Conservation (phyloP, 2,329 filamentous ascomycete species). For the Lachnellula willkommii region DNA sequence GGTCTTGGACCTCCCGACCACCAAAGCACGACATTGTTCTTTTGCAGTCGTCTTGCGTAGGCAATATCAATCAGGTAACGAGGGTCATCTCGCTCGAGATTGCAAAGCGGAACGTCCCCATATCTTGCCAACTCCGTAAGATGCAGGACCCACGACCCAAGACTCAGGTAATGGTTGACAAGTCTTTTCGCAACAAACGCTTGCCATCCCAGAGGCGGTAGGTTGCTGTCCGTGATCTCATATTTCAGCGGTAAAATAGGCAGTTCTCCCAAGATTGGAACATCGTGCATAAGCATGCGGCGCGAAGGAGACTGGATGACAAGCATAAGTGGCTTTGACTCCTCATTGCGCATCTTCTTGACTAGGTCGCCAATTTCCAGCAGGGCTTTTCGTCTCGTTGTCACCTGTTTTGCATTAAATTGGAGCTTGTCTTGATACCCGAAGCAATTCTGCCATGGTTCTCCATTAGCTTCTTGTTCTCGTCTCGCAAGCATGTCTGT, state of each 20-base stretch:
- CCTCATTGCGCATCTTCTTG: slow-evolving; percentile 85
- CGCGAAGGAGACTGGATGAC: slow-evolving; percentile 88
- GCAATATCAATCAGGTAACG: slow-evolving; percentile 93
- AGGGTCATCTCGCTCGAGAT: slow-evolving; percentile 89
- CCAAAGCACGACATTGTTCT: slow-evolving; percentile 92
- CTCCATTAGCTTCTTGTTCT: slow-evolving; percentile 59
- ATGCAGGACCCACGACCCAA: slow-evolving; percentile 90
- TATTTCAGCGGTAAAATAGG: slow-evolving; percentile 77
- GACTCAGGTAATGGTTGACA: slow-evolving; percentile 82
- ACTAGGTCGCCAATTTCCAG: slow-evolving; percentile 82
- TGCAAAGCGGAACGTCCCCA: slow-evolving; percentile 90
- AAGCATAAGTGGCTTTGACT: slow-evolving; percentile 71
- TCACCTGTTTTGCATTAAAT: slow-evolving; percentile 84
- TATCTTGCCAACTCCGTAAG: slow-evolving; percentile 83
- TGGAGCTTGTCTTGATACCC: slow-evolving; percentile 79
- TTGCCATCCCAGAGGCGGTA: slow-evolving; percentile 94
- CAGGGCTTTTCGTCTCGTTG: slow-evolving; percentile 81
- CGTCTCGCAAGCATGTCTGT: slow-evolving; percentile 65
- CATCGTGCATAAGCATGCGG: slow-evolving; percentile 73
- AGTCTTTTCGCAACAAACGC: slow-evolving; percentile 78
- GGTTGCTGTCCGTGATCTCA: slow-evolving; percentile 75
- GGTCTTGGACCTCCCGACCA: slow-evolving; percentile 85
- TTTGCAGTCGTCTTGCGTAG: slow-evolving; percentile 83
- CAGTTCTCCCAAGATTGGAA: slow-evolving; percentile 77
- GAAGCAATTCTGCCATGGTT: slow-evolving; percentile 75